Evolutionary conservation across 768 basidiomycete species (phyloP), one percentile per base, ranked within the genome.

Genomic region (Scleroderma citrinum): DNA sequence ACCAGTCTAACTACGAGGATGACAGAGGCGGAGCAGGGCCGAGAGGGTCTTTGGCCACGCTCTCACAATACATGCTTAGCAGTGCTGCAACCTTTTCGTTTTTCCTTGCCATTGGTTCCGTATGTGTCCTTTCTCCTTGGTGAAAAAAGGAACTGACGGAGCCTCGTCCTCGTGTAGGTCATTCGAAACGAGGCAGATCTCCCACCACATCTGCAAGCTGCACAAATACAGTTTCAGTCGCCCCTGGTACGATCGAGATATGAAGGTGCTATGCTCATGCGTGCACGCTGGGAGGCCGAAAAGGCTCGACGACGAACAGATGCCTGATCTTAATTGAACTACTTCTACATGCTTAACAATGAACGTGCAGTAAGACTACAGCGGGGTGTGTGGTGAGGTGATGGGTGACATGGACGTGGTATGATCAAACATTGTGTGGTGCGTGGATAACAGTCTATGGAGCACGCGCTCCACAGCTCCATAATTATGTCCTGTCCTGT

Each of bases 1-100:
- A 36, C 44, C 47, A 50, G 31, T 49, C 38, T 14, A 46, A 39
- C 39, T 36, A 44, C 23, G 29, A 39, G 31, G n/a, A n/a, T n/a
- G 46, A 47, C 59, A 95, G 94, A 62, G 81, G 81, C 56, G 95
- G 95, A 38, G 84, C 90, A 7, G 96, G 96, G 21, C 93, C 92
- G 21, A 80, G 93, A 61, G 96, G 96, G 11, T 72, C 82, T 44
- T 73, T 98, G 21, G 85, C 91, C 4, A 96, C 96, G 1, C 80
- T 99, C 44, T 95, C 94, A 13, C 92, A 94, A 60, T 98, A 97
- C 68, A 99, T 99, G 96, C 80, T 97, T 24, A 91, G 90, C 60
- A 98, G 95, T 59, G 95, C 91, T 5, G 94, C 94, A 7, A 96
- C 95, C 0, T 98, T 99, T 67, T 86, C 85, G 3, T 97, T 97